Conservation (phyloP, 2,329 filamentous ascomycete species). For the Zarea fungicola region DNA sequence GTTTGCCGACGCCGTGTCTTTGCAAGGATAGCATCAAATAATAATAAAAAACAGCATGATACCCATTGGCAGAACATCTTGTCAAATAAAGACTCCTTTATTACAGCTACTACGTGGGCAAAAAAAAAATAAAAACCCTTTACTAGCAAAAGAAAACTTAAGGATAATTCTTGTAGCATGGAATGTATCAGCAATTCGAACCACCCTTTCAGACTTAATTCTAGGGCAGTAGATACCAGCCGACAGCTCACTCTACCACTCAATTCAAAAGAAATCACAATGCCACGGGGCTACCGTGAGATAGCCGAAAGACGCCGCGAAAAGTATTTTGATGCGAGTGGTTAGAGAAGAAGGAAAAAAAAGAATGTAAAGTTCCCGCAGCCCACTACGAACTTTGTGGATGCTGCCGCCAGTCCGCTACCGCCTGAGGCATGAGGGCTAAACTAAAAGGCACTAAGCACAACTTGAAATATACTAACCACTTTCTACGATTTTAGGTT, state of each 20-base stretch:
- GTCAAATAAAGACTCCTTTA: not conserved
- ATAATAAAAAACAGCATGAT: conserved; percentile 21
- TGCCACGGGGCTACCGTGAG: conserved; percentile 39
- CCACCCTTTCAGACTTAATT: conserved; percentile 72
- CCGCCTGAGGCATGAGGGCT: conserved; percentile 12
- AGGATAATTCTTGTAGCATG: not conserved
- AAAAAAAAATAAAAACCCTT: too few species aligned
- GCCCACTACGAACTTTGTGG: conserved; percentile 5
- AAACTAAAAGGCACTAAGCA: too few species aligned
- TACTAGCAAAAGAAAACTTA: too few species aligned
- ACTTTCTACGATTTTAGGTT: too few species aligned
- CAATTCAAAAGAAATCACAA: conserved; percentile 46
- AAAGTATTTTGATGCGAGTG: conserved; percentile 30
- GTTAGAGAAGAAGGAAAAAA: conserved; percentile 31
- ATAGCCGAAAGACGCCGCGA: conserved; percentile 11
- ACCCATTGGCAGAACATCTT: conserved; percentile 15
- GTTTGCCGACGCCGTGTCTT: conserved; percentile 31
- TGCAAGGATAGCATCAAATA: conserved; percentile 37
- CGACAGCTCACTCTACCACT: conserved; percentile 61
- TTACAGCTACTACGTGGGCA: too few species aligned
- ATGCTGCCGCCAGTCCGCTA: not conserved
- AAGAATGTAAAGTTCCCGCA: conserved; percentile 16
- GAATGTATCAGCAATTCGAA: conserved; percentile 77
- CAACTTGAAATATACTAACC: too few species aligned
- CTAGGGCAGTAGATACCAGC: conserved; percentile 87